Conservation (phyloP, 352 stramenopile species). For the Phytophthora sansomeana region DNA sequence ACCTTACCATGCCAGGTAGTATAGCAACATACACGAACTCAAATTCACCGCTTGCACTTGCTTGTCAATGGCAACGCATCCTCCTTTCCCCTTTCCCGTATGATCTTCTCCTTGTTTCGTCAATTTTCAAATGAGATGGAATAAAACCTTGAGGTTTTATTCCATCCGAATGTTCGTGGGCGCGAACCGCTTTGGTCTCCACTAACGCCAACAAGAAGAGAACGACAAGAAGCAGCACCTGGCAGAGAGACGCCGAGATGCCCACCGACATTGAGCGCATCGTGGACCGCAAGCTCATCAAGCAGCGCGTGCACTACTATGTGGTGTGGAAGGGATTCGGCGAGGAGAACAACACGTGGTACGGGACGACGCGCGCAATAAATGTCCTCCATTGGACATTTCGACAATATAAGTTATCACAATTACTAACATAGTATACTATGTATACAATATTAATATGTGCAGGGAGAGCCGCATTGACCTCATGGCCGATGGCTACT, state of each 20-base stretch:
- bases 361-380: not conserved
- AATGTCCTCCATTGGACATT: too few relatives aligned
- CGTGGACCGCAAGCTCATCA: slow-evolving; percentile 83
- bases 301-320: slow-evolving; percentile 85
- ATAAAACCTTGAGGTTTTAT: slow-evolving; percentile 38
- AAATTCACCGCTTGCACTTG: too few relatives aligned
- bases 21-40: too few relatives aligned
- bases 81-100: too few relatives aligned
- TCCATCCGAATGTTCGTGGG: slow-evolving; percentile 3
- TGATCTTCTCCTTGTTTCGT: not conserved
- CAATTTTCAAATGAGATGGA: slow-evolving; percentile 1
- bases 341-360: slow-evolving; percentile 90
- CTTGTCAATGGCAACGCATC: too few relatives aligned
- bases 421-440: not conserved
- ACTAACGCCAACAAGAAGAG: slow-evolving; percentile 19
- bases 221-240: not conserved
- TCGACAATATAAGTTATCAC: too few relatives aligned
- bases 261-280: slow-evolving; percentile 80
- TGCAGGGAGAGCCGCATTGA: slow-evolving; percentile 86
- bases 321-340: slow-evolving; percentile 82
- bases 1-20: too few relatives aligned
- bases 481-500: slow-evolving; percentile 81
- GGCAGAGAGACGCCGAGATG: slow-evolving; percentile 37
- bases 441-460: not conserved
- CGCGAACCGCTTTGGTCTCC: slow-evolving; percentile 25